These are phyloP conservation scores for Chaetomium sp. DNA, from an alignment of 2,329 filamentous ascomycete genomes.

Conservation along the genomic window DNA sequence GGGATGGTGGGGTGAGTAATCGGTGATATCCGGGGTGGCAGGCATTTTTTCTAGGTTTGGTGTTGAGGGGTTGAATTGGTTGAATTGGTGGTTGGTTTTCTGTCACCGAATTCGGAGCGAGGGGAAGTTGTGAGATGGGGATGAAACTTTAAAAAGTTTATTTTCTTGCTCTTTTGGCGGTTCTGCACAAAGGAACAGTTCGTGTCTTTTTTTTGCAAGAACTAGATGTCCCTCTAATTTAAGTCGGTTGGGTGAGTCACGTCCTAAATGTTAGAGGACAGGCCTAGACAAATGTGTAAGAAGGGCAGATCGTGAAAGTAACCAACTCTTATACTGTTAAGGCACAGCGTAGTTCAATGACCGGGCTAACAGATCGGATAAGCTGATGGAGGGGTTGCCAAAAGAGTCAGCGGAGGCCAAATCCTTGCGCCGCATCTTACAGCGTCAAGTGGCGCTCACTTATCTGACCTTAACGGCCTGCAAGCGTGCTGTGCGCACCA, in stretches of 20 bases:
- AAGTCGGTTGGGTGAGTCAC: constrained; percentile 17
- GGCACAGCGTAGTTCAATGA: background rate
- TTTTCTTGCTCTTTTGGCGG: background rate
- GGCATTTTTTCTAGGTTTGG: constrained; percentile 48
- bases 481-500: background rate
- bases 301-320: constrained; percentile 11
- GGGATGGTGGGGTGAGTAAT: constrained; percentile 87
- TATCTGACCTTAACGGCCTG: background rate
- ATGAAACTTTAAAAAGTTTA: background rate
- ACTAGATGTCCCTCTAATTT: background rate
- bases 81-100: constrained; percentile 3
- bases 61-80: background rate
- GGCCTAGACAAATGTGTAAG: constrained; percentile 3
- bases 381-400: constrained; percentile 2
- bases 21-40: constrained; percentile 56
- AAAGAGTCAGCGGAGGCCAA: constrained; percentile 13
- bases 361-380: constrained; percentile 5
- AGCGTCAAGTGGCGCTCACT: background rate
- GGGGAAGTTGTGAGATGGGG: background rate
- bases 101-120: constrained; percentile 18
- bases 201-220: background rate
- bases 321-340: background rate
- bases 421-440: background rate
- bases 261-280: background rate
- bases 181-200: background rate